phyloP scores from a whole-genome alignment of 2,329 filamentous ascomycete species.

The Ceratocystis cacaofunesta region DNA sequence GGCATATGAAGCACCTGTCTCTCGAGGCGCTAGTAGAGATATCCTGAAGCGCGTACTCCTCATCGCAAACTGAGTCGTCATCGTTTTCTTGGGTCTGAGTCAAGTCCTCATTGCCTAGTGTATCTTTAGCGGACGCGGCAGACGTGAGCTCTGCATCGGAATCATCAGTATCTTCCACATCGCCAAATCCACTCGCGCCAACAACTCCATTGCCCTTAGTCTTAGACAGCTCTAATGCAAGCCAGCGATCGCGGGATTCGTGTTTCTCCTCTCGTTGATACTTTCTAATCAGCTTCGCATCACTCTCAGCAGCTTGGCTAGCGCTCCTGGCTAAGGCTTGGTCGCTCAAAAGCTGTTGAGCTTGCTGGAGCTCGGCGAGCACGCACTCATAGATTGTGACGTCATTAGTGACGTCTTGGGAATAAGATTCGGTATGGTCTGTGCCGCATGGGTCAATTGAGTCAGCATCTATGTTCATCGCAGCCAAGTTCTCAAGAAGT shows the following conservation, averaged over 20 bases:
- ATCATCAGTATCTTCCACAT: not conserved
- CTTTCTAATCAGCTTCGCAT: not conserved
- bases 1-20: constrained; percentile 1
- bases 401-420: not conserved
- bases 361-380: not conserved
- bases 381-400: not conserved
- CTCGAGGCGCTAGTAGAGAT: not conserved
- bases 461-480: not conserved
- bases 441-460: not conserved
- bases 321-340: not conserved
- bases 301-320: not conserved
- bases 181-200: not conserved
- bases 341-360: not conserved
- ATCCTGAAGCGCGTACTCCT: not conserved
- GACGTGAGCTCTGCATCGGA: not conserved
- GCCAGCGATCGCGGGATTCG: not conserved
- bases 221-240: not conserved
- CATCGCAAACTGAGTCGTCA: not conserved
- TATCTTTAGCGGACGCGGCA: not conserved
- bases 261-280: not conserved
- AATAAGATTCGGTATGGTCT: not conserved
- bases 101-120: not conserved
- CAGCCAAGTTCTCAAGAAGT: not conserved
- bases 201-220: not conserved
- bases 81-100: not conserved